phyloP scores from a whole-genome alignment of 2,329 filamentous ascomycete genomes.

The Teratosphaeria pseudoeucalypti region DNA sequence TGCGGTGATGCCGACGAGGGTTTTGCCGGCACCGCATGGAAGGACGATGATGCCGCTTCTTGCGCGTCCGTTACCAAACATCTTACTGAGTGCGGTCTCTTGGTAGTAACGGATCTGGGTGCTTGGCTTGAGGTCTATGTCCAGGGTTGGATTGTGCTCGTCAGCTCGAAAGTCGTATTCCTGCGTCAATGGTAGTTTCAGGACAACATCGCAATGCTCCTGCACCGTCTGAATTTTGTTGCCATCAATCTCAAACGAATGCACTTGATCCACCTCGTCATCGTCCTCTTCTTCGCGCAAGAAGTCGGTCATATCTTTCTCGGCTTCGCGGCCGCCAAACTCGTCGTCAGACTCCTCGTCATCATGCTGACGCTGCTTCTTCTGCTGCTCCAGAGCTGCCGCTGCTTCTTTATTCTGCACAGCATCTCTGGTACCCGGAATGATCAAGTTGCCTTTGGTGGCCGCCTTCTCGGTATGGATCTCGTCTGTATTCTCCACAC shows the following conservation, averaged over 20 bases:
- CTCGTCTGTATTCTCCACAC: conserved; percentile 61
- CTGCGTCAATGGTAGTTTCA: conserved; percentile 80
- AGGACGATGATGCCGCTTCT: conserved; percentile 96
- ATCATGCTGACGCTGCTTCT: conserved; percentile 36
- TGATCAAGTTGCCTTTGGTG: conserved; percentile 77
- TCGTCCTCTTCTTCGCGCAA: conserved; percentile 68
- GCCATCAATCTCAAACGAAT: conserved; percentile 84
- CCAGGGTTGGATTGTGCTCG: conserved; percentile 74
- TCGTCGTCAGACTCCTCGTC: conserved; percentile 44
- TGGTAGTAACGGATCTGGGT: conserved; percentile 91
- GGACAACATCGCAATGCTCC: conserved; percentile 68
- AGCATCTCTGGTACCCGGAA: conserved; percentile 88
- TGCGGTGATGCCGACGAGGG: conserved; percentile 92
- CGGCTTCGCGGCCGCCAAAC: conserved; percentile 38
- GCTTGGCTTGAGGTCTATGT: conserved; percentile 83
- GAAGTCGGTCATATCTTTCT: conserved; percentile 56
- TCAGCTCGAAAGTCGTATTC: conserved; percentile 97
- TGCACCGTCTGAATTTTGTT: conserved; percentile 76
- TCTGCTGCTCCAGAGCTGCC: conserved; percentile 32
- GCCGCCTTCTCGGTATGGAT: conserved; percentile 74
- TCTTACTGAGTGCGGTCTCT: conserved; percentile 94
- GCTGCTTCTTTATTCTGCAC: conserved; percentile 71
- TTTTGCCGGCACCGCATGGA: conserved; percentile 94
- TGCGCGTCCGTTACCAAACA: conserved; percentile 97
- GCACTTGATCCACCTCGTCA: conserved; percentile 76